phyloP scores from a whole-genome alignment of 1,284 basidiomycete species.

The Ceratobasidium sp. region DNA sequence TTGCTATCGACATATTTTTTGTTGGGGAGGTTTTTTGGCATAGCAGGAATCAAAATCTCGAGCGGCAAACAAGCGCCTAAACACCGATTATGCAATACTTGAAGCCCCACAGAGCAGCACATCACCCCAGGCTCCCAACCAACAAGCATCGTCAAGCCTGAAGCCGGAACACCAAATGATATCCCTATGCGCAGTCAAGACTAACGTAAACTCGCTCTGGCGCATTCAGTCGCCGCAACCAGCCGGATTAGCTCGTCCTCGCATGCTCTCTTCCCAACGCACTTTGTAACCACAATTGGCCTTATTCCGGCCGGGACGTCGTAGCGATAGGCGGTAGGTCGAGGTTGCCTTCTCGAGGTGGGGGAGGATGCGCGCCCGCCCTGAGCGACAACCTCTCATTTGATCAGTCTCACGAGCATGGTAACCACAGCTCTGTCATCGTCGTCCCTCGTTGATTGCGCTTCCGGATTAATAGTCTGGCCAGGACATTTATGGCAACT shows the following conservation, averaged over 20 bases:
- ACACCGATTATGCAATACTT: background rate
- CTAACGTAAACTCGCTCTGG: conserved; percentile 8
- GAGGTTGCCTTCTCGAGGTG: conserved; percentile 17
- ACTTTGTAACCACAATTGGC: conserved; percentile 34
- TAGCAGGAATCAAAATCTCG: background rate
- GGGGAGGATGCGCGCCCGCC: conserved; percentile 5
- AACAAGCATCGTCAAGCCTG: conserved; percentile 9
- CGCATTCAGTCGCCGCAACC: conserved; percentile 7
- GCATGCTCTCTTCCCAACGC: conserved; percentile 22
- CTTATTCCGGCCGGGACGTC: conserved; percentile 3
- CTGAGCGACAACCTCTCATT: conserved; percentile 22
- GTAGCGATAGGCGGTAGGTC: conserved; percentile 11
- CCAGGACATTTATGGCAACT: conserved; percentile 34
- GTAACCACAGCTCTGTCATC: conserved; percentile 40
- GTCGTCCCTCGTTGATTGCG: conserved; percentile 29
- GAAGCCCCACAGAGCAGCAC: too few species aligned
- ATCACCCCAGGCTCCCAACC: conserved; percentile 1
- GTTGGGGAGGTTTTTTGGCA: conserved; percentile 17
- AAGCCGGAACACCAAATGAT: conserved; percentile 17
- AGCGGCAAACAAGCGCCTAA: conserved; percentile 12
- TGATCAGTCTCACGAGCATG: conserved; percentile 42
- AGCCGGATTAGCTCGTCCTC: conserved; percentile 7
- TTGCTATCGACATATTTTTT: conserved; percentile 41
- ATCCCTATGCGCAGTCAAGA: conserved; percentile 22
- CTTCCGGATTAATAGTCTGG: conserved; percentile 25